Evolutionary conservation across 345 rosid species (phyloP).

Genomic region (Viola odorata): DNA sequence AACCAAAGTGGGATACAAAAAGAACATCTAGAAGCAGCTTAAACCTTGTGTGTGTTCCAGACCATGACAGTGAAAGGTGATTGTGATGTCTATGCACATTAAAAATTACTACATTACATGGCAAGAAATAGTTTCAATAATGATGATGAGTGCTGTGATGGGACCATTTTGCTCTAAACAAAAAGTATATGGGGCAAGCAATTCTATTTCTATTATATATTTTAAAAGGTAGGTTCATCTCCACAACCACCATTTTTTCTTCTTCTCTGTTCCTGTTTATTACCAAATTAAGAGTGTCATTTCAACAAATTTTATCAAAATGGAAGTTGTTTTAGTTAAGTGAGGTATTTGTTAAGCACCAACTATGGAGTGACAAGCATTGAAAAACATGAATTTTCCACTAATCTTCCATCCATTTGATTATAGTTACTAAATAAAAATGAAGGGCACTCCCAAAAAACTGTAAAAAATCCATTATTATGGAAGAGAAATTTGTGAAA

Average conservation of each 20-base stretch:
- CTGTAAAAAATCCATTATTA: too few relatives aligned
- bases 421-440: too few relatives aligned
- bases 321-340: too few relatives aligned
- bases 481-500: too few relatives aligned
- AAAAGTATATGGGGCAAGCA: conserved; percentile 15
- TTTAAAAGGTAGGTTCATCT: conserved; percentile 40
- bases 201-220: conserved; percentile 23
- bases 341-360: too few relatives aligned
- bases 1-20: not conserved
- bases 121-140: conserved; percentile 19
- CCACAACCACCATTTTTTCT: conserved; percentile 27
- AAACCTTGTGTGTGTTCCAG: conserved; percentile 13
- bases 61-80: conserved; percentile 36
- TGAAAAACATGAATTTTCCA: too few relatives aligned
- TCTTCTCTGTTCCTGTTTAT: conserved; percentile 12
- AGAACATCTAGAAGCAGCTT: not conserved
- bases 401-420: too few relatives aligned
- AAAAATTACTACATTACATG: not conserved
- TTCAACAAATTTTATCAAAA: not conserved
- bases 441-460: too few relatives aligned
- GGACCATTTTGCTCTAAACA: conserved; percentile 24
- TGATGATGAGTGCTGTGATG: conserved; percentile 16
- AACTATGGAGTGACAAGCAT: too few relatives aligned
- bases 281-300: conserved; percentile 12
- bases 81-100: conserved; percentile 6